Evolutionary conservation across 805 yeast genomes (phyloP), one percentile per base, ranked within the genome.

Genomic region (Blastobotrys americana): DNA sequence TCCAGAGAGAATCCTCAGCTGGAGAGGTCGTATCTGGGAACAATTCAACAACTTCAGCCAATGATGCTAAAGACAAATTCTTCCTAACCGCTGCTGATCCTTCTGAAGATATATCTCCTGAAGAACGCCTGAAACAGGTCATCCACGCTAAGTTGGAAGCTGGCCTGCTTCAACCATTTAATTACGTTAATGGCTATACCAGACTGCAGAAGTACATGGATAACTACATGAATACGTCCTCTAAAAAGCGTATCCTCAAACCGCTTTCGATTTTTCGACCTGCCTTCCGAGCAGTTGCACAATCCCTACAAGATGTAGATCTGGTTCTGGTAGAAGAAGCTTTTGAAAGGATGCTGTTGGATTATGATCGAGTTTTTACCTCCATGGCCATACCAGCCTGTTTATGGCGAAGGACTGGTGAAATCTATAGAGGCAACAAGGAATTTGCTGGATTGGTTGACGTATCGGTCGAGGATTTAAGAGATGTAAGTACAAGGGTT

Each of bases 341-440:
- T 45, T 90, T 90, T 59, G 97, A 90, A 66, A 72, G 97, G 50
- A 85, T 90, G 95, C 66, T 90, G 37, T 68, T 90, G 42, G 96
- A 90, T 55, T 88, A 90, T 58, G 97, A 90, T 61, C 72, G 97
- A 28, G 96, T 90, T 3, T 90, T 90, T 66, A 88, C 97, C 0
- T 83, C 95, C 3, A 88, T 90, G 96, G 96, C 97, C 4, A 87
- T 90, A 49, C 97, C 97, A 1, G 96, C 97, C 1, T 90, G 97
- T 65, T 70, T 90, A 22, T 90, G 97, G 97, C 70, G 97, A 60
- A 80, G 97, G 55, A 89, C 97, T 0, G 97, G 97, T 2, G 97
- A 90, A 54, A 90, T 90, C 3, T 90, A 86, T 56, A 66, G 97
- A 49, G 97, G 96, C 0, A 90, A 90, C 63, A 88, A 89, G 60